These are phyloP conservation scores for Cystobasidium tubakii DNA, from an alignment of 768 basidiomycete genomes.

Conservation along the genomic window DNA sequence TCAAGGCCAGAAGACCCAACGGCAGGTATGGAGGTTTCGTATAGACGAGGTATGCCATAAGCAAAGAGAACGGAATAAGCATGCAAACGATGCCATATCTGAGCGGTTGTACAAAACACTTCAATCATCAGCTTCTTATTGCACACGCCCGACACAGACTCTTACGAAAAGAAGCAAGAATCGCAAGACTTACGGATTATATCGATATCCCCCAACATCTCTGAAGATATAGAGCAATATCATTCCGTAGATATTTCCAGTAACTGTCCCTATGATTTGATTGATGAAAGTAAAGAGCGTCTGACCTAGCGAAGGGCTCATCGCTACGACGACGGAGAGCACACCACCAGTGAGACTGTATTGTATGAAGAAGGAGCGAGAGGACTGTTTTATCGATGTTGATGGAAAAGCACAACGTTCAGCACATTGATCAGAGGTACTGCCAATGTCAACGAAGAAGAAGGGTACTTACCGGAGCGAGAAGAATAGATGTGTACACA, in stretches of 20 bases:
- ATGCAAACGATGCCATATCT: constrained; percentile 29
- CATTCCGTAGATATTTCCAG: constrained; percentile 41
- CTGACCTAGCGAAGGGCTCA: constrained; percentile 46
- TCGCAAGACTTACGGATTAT: constrained; percentile 44
- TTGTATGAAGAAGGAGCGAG: constrained; percentile 46
- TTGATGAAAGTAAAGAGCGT: constrained; percentile 41
- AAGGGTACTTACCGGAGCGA: constrained; percentile 39
- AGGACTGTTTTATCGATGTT: neutral
- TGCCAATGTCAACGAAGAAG: neutral
- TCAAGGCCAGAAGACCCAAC: constrained; percentile 42
- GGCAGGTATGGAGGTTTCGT: constrained; percentile 39
- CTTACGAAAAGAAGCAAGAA: too few relatives aligned
- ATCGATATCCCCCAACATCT: constrained; percentile 47
- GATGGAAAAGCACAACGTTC: neutral
- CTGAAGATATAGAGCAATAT: constrained; percentile 46
- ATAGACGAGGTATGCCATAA: constrained; percentile 40
- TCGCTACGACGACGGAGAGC: constrained; percentile 48
- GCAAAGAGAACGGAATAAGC: constrained; percentile 24
- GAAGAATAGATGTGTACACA: constrained; percentile 47
- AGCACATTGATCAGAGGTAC: neutral
- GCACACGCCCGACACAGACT: neutral
- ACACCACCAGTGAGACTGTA: constrained; percentile 47
- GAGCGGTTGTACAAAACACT: neutral
- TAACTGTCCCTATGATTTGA: constrained; percentile 46
- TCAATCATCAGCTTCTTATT: too few relatives aligned